These are phyloP conservation scores for Apiotrichum veenhuisii DNA, from an alignment of 1,284 basidiomycete species.

Conservation along the genomic window DNA sequence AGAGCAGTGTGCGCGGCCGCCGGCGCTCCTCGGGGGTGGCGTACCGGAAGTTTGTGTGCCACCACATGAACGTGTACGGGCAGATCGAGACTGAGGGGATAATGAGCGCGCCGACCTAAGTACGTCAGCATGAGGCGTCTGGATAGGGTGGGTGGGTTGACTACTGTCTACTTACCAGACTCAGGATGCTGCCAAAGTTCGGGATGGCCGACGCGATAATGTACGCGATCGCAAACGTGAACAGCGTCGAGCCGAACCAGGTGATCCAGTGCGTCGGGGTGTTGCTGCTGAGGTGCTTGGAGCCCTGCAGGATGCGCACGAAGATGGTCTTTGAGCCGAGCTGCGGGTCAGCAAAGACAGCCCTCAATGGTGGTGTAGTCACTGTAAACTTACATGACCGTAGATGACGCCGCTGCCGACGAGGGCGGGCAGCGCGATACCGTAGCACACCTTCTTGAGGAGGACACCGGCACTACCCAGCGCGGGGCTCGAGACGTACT, in stretches of 20 bases:
- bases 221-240: constrained; percentile 4
- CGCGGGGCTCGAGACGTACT: constrained; percentile 25
- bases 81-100: constrained; percentile 5
- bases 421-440: constrained; percentile 36
- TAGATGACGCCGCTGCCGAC: constrained; percentile 29
- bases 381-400: constrained; percentile 17
- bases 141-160: no score
- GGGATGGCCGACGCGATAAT: constrained; percentile 13
- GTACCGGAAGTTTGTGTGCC: constrained; percentile 23
- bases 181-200: constrained; percentile 17
- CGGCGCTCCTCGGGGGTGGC: not conserved
- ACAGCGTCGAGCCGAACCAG: constrained; percentile 54
- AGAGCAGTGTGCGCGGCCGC: constrained; percentile 6
- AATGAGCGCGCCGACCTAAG: constrained; percentile 24
- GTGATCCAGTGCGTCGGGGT: constrained; percentile 57
- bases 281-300: constrained; percentile 58
- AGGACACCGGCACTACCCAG: constrained; percentile 41
- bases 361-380: no score
- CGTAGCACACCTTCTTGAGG: constrained; percentile 40
- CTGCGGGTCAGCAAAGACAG: not conserved
- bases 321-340: constrained; percentile 56
- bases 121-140: no score
- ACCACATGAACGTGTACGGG: constrained; percentile 26
- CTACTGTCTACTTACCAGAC: no score
- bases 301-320: constrained; percentile 58